A percentile compares a stretch with the other conserved stretches of the same genome.
phyloP scores from a whole-genome alignment of 805 yeast species.

The Metschnikowia koreensis region DNA sequence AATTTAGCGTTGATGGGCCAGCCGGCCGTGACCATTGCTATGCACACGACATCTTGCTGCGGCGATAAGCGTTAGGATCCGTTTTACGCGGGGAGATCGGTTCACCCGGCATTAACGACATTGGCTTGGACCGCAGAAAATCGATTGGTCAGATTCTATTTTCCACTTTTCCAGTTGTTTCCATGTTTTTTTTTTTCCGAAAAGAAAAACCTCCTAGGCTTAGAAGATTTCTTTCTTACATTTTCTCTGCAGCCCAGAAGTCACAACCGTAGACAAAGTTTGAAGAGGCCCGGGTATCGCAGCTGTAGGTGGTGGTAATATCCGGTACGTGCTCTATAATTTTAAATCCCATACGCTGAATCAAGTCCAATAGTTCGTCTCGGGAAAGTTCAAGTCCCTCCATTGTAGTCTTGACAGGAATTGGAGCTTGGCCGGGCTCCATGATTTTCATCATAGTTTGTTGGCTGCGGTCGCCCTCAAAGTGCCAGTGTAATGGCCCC shows the following conservation, averaged over 20 bases:
- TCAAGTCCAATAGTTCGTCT: slow-evolving; percentile 51
- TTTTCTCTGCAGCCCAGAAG: slow-evolving; percentile 51
- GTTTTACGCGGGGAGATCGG: background rate
- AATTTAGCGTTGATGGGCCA: background rate
- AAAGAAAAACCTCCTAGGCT: background rate
- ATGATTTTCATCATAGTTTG: slow-evolving; percentile 12
- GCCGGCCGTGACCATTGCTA: background rate
- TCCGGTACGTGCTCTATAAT: slow-evolving; percentile 44
- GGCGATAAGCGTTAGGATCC: slow-evolving; percentile 1
- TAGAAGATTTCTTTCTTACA: background rate
- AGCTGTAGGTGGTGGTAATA: slow-evolving; percentile 52
- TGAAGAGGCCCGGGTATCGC: slow-evolving; percentile 50
- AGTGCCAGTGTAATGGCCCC: slow-evolving; percentile 75
- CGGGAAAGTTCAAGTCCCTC: slow-evolving; percentile 59
- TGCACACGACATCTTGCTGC: slow-evolving; percentile 2
- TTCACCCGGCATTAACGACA: too few species aligned
- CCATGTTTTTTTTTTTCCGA: too few species aligned
- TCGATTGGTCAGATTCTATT: too few species aligned
- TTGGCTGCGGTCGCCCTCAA: slow-evolving; percentile 46
- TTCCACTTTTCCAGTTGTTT: too few species aligned
- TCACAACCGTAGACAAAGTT: slow-evolving; percentile 60
- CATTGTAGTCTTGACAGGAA: slow-evolving; percentile 31
- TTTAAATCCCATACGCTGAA: slow-evolving; percentile 50
- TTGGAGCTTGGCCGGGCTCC: slow-evolving; percentile 20
- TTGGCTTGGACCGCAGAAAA: too few species aligned